These are phyloP conservation scores for Raddia guianensis DNA, from an alignment of 176 grass and related monocot species.

Conservation along the genomic window DNA sequence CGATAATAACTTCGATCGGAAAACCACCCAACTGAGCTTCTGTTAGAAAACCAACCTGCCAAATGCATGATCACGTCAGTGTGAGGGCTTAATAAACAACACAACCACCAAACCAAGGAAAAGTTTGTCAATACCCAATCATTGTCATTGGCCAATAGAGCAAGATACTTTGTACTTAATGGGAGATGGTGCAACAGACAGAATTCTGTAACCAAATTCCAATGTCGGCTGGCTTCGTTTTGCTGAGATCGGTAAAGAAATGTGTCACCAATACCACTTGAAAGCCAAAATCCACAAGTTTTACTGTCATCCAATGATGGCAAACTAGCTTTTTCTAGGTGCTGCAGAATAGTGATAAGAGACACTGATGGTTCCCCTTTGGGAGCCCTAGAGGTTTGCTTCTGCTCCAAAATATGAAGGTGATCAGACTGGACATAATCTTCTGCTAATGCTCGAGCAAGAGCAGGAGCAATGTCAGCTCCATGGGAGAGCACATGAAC, in stretches of 20 bases:
- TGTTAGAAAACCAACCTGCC: slow-evolving; percentile 93
- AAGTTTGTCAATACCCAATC: slow-evolving; percentile 76
- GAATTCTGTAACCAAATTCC: slow-evolving; percentile 90
- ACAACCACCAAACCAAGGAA: slow-evolving; percentile 28
- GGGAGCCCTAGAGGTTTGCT: slow-evolving; percentile 42
- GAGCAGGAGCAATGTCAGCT: slow-evolving; percentile 56
- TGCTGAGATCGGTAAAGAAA: slow-evolving; percentile 71
- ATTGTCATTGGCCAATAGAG: slow-evolving; percentile 90
- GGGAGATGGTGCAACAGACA: slow-evolving; percentile 82
- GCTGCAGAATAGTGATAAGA: slow-evolving; percentile 74
- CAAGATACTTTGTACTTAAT: slow-evolving; percentile 83
- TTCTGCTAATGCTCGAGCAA: slow-evolving; percentile 88
- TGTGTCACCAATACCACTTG: slow-evolving; percentile 72
- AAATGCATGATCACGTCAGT: slow-evolving; percentile 46
- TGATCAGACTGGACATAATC: slow-evolving; percentile 86
- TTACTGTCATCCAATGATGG: slow-evolving; percentile 69
- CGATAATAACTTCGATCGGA: slow-evolving; percentile 72
- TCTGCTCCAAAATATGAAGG: slow-evolving; percentile 73
- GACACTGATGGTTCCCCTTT: slow-evolving; percentile 52
- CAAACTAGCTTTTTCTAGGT: slow-evolving; percentile 87
- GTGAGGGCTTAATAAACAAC: slow-evolving; percentile 27
- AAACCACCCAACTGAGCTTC: slow-evolving; percentile 85
- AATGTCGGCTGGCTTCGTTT: slow-evolving; percentile 75
- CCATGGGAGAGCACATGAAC: slow-evolving; percentile 56
- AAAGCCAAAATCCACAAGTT: slow-evolving; percentile 90